Conservation (phyloP, 805 yeast species). For the Yarrowia porcina region DNA sequence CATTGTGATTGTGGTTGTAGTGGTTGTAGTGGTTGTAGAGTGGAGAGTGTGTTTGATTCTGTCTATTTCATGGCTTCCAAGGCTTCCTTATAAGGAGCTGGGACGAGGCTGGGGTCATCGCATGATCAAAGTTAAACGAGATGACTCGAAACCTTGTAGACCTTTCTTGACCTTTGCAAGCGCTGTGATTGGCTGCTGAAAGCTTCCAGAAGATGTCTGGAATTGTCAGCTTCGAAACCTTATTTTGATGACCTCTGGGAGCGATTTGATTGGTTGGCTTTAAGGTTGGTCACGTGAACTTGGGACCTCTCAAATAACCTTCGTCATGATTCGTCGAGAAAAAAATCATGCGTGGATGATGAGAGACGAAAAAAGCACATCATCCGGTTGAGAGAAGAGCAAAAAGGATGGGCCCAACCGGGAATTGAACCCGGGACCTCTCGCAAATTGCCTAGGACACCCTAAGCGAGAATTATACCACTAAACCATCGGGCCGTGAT, state of each 20-base stretch:
- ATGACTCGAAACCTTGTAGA: slow-evolving; percentile 7
- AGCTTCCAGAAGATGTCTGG: background rate
- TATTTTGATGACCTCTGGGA: slow-evolving; percentile 16
- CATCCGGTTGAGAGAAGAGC: background rate
- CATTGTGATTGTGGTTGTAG: slow-evolving; percentile 34
- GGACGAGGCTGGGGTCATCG: background rate
- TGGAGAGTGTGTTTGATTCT: slow-evolving; percentile 9
- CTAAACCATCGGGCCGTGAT: slow-evolving; percentile 19
- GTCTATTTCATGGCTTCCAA: background rate
- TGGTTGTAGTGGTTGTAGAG: background rate
- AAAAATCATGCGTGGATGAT: background rate
- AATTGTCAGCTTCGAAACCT: slow-evolving; percentile 7
- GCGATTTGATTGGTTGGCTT: background rate
- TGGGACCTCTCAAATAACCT: background rate
- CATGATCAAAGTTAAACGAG: background rate
- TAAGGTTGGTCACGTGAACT: slow-evolving; percentile 2
- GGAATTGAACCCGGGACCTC: slow-evolving; percentile 25
- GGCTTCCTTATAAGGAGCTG: slow-evolving; percentile 2
- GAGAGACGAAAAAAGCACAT: background rate
- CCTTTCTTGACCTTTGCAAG: slow-evolving; percentile 1
- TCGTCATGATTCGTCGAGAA: background rate
- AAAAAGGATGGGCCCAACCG: slow-evolving; percentile 19
- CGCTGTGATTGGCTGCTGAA: background rate
- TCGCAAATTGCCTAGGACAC: slow-evolving; percentile 22
- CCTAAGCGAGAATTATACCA: slow-evolving; percentile 25